Evolutionary conservation across 1,284 basidiomycete genomes (phyloP).

Genomic region (Cutaneotrichosporon dermatis): DNA sequence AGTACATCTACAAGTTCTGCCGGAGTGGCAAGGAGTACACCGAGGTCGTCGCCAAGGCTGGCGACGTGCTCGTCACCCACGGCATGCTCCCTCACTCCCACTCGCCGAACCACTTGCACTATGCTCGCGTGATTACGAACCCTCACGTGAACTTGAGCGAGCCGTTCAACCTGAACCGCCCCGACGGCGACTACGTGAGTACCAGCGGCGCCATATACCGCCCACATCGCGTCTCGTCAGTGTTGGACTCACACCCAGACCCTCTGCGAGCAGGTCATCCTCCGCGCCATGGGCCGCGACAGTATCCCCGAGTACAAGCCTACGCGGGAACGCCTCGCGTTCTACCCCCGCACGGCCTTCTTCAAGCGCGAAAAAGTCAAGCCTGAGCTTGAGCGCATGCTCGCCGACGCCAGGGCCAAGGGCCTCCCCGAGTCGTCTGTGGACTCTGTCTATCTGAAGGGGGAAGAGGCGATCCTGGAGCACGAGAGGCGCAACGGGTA

Average conservation of each 20-base stretch:
- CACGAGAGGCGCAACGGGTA: conserved; percentile 32
- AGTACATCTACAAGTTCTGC: conserved; percentile 18
- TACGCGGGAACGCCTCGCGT: conserved; percentile 19
- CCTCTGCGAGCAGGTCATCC: conserved; percentile 36
- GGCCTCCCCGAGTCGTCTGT: conserved; percentile 14
- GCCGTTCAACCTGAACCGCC: conserved; percentile 32
- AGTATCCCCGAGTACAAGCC: conserved; percentile 31
- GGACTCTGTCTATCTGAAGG: conserved; percentile 28
- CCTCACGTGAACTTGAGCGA: conserved; percentile 32
- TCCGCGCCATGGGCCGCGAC: conserved; percentile 25
- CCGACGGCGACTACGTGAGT: conserved; percentile 33
- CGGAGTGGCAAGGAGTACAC: conserved; percentile 12
- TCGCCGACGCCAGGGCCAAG: conserved; percentile 20
- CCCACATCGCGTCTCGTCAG: too few relatives aligned
- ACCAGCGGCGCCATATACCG: too few relatives aligned
- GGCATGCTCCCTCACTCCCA: conserved; percentile 30
- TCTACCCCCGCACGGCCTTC: conserved; percentile 29
- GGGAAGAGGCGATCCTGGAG: conserved; percentile 27
- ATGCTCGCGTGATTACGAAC: conserved; percentile 34
- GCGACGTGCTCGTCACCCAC: conserved; percentile 34
- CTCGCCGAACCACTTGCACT: conserved; percentile 30
- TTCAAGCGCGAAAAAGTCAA: conserved; percentile 26
- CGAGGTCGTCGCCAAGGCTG: conserved; percentile 25
- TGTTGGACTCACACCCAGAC: conserved; percentile 21
- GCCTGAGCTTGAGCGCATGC: conserved; percentile 27